phyloP scores from a whole-genome alignment of 768 basidiomycete species.

The Nidula microcarpa region DNA sequence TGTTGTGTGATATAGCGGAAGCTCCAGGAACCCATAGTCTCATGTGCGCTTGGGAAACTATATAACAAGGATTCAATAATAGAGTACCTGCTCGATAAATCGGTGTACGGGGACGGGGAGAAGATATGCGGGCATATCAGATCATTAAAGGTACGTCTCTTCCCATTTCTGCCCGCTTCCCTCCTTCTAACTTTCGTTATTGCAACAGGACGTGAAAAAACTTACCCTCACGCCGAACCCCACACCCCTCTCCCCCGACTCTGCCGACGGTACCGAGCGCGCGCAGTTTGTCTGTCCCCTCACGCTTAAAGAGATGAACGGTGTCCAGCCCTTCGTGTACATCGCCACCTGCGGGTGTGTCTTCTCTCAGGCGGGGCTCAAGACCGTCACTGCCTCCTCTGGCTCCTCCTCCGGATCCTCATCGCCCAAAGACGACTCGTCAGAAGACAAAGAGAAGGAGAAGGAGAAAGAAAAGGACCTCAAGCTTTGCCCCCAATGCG shows the following conservation, averaged over 20 bases:
- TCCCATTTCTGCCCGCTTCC: background rate
- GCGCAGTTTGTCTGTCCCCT: conserved; percentile 89
- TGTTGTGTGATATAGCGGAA: conserved; percentile 47
- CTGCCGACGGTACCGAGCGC: conserved; percentile 34
- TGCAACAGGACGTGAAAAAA: conserved; percentile 74
- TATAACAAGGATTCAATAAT: conserved; percentile 96
- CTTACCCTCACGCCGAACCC: conserved; percentile 80
- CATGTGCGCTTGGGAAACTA: conserved; percentile 88
- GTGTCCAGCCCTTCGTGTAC: conserved; percentile 84
- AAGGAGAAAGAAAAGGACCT: conserved; percentile 27
- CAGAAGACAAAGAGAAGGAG: conserved; percentile 23
- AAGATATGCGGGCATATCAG: conserved; percentile 91
- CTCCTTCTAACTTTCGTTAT: background rate
- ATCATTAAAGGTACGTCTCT: conserved; percentile 72
- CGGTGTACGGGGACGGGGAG: conserved; percentile 86
- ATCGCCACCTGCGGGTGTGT: conserved; percentile 85
- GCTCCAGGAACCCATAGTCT: conserved; percentile 87
- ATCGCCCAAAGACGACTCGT: conserved; percentile 14
- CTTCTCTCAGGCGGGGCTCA: conserved; percentile 82
- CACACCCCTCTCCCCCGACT: conserved; percentile 35
- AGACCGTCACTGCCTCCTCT: conserved; percentile 50
- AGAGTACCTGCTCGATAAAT: conserved; percentile 82
- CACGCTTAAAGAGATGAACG: conserved; percentile 94
- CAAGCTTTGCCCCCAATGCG: conserved; percentile 76
- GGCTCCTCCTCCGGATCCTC: conserved; percentile 23